Evolutionary conservation across 352 stramenopile species (phyloP).

Genomic region (Blastocystis sp.): DNA sequence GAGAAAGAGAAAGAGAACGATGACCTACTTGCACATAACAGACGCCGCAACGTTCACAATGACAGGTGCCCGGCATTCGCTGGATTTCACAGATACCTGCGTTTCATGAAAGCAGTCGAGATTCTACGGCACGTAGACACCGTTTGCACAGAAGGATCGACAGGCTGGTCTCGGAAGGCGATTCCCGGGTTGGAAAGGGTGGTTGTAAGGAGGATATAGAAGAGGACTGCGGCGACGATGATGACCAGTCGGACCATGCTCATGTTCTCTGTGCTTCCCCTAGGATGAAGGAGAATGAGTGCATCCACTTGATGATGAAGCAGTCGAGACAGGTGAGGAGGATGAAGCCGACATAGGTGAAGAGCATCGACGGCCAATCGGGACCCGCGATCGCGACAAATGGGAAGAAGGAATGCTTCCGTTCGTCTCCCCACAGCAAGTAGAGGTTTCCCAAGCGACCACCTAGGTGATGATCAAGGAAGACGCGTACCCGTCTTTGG

Average conservation of each 20-base stretch:
- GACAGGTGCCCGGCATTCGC: not conserved
- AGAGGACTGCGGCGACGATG: not conserved
- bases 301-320: not conserved
- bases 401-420: slow-evolving; percentile 37
- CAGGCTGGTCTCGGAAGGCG: not conserved
- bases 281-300: not conserved
- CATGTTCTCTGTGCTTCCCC: not conserved
- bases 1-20: not conserved
- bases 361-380: slow-evolving; percentile 25
- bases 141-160: not conserved
- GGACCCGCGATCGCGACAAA: slow-evolving; percentile 13
- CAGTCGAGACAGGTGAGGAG: not conserved
- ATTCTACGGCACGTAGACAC: not conserved
- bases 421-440: slow-evolving; percentile 42
- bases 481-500: not conserved
- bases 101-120: not conserved
- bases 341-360: not conserved
- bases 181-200: slow-evolving; percentile 45
- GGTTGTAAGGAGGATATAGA: slow-evolving; percentile 13
- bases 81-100: slow-evolving; percentile 25
- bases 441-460: not conserved
- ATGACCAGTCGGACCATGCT: not conserved
- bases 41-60: not conserved
- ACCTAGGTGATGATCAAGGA: not conserved
- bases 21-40: not conserved